Evolutionary conservation across 179 eudicot genomes (phyloP).

Genomic region (Beta macrorhiza): DNA sequence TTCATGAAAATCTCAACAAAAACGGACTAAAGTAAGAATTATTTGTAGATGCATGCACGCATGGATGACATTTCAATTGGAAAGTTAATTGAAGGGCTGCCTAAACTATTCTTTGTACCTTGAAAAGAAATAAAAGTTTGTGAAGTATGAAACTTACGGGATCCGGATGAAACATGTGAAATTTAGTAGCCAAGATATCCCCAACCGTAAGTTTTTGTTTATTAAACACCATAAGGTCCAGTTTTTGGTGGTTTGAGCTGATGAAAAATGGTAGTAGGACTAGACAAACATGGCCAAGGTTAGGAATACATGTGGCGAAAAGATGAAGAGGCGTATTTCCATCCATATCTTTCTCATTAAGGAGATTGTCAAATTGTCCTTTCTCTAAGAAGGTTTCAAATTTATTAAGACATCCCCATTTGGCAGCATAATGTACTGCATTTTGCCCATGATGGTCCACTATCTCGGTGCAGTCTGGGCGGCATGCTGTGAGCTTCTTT

Average conservation of each 20-base stretch:
- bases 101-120: too few relatives aligned
- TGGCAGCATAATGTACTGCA: constrained; percentile 30
- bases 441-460: constrained; percentile 19
- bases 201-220: constrained; percentile 16
- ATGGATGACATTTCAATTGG: too few relatives aligned
- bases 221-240: constrained; percentile 6
- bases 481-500: not conserved
- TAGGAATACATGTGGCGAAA: not conserved
- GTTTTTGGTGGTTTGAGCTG: not conserved
- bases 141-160: constrained; percentile 1
- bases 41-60: too few relatives aligned
- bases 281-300: not conserved
- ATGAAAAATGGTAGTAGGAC: not conserved
- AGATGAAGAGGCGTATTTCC: constrained; percentile 32
- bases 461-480: constrained; percentile 25
- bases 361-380: constrained; percentile 7
- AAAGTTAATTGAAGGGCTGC: too few relatives aligned
- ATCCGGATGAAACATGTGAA: not conserved
- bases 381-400: not conserved
- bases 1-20: too few relatives aligned
- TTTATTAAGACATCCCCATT: constrained; percentile 15
- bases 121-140: too few relatives aligned
- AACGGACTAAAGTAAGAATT: too few relatives aligned
- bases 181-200: constrained; percentile 14
- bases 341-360: constrained; percentile 20